Evolutionary conservation across 2,329 filamentous ascomycete genomes (phyloP).

Genomic region (Bipolaris zeicola): DNA sequence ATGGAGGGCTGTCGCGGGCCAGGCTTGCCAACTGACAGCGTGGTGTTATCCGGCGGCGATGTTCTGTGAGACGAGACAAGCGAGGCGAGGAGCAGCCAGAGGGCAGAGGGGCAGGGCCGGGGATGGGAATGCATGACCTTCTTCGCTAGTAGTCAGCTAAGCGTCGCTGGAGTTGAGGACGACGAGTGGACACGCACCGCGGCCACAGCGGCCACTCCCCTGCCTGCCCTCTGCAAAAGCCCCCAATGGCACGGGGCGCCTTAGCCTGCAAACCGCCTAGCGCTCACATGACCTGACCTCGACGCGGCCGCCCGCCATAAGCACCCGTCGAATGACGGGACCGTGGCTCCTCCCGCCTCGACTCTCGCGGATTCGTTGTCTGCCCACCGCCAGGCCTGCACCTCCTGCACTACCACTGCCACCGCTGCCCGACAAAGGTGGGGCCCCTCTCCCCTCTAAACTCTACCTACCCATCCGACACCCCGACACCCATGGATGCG

Average conservation of each 20-base stretch:
- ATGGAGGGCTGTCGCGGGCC: conserved; percentile 29
- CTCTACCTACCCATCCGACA: too few relatives aligned
- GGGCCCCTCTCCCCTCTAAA: background rate
- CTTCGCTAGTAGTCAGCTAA: conserved; percentile 42
- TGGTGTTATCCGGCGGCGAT: conserved; percentile 34
- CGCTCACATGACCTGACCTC: conserved; percentile 34
- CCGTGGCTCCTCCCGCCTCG: conserved; percentile 41
- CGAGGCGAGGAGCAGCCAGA: conserved; percentile 22
- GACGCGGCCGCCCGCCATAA: conserved; percentile 27
- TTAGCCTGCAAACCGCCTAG: conserved; percentile 23
- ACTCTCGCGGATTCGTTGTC: conserved; percentile 41
- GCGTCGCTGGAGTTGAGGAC: conserved; percentile 45
- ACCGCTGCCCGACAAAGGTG: conserved; percentile 16
- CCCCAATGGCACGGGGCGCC: conserved; percentile 21
- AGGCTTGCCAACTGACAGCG: conserved; percentile 30
- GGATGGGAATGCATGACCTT: conserved; percentile 43
- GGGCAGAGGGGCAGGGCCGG: conserved; percentile 41
- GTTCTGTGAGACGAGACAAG: conserved; percentile 27
- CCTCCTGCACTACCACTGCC: conserved; percentile 24
- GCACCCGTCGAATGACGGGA: conserved; percentile 21
- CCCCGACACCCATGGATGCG: conserved; percentile 41
- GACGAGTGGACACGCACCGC: conserved; percentile 38
- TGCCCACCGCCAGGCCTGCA: conserved; percentile 4
- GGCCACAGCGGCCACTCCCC: conserved; percentile 26
- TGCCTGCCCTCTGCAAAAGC: conserved; percentile 23